Evolutionary conservation across 1,139 yeast genomes (phyloP), one percentile per base, ranked within the genome.

Genomic region (Ashbya aceris): DNA sequence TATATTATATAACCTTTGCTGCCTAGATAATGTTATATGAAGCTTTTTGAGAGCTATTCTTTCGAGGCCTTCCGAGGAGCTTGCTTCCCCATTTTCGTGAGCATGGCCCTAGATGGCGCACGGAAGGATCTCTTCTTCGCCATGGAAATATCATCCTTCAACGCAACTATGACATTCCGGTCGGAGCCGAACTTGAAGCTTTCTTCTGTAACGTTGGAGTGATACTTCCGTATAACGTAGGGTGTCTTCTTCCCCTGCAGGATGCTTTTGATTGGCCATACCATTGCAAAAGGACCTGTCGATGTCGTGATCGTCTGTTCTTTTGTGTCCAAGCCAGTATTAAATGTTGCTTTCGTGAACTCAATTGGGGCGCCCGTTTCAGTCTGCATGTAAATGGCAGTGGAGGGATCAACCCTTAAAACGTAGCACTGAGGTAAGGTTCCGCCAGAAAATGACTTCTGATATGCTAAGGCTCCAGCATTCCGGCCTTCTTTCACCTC

Each of bases 271-370:
- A 87, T 59, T n/a, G 82, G 76, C 95, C 96, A 86, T 1, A 83
- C 71, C 29, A 87, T 73, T 27, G 86, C 81, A 61, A 77, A 87
- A 10, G 87, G 87, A 1, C 95, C 95, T 2, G 80, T 69, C 8
- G 91, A 78, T 1, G 94, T 74, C 26, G 85, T 77, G 43, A 86
- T 82, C 2, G 79, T 70, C 30, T 83, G 79, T 54, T 85, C 95
- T 47, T 71, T 75, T 30, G 75, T 59, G 40, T 73, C 71, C 11
- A 74, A 43, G 39, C 87, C 87, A 27, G 81, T 71, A 58, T 86
- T 83, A 69, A 87, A 87, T 50, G 74, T 73, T 3, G 95, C 96
- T 45, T 70, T 71, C 7, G 93, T 78, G 60, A 85, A 86, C 17
- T 65, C 58, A 12, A 83, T 61, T 1, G 75, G 69, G 27, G 66